Conservation (phyloP, 306 rosid genomes). For the Pterocarpus macrocarpus region DNA sequence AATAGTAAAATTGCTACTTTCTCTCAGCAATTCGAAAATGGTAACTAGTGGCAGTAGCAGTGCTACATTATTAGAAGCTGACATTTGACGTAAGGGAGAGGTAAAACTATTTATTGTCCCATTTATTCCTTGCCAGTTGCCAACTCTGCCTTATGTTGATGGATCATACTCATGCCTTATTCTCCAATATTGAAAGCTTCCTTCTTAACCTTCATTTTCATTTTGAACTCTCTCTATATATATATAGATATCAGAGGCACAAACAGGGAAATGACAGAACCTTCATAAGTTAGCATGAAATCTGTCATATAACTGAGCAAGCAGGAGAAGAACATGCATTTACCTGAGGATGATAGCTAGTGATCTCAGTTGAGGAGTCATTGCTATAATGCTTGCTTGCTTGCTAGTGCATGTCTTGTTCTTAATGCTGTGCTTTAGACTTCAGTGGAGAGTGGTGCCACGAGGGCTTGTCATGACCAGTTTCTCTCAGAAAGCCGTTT, state of each 20-base stretch:
- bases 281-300: neutral
- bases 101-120: constrained; percentile 34
- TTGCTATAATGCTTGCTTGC: neutral
- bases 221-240: too few relatives aligned
- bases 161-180: constrained; percentile 20
- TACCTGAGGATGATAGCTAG: too few relatives aligned
- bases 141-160: constrained; percentile 9
- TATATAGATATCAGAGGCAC: neutral
- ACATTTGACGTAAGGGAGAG: constrained; percentile 12
- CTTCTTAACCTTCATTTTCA: neutral
- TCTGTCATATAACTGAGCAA: neutral
- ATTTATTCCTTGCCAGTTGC: constrained; percentile 37
- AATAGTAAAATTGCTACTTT: constrained; percentile 13
- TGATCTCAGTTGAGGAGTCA: neutral
- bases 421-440: neutral
- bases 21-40: constrained; percentile 6
- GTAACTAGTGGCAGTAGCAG: neutral
- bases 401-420: constrained; percentile 12
- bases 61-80: constrained; percentile 2
- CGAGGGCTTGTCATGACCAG: neutral
- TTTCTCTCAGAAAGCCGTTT: constrained; percentile 1
- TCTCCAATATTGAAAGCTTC: constrained; percentile 1
- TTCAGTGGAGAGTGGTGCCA: neutral
- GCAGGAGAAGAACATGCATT: neutral
- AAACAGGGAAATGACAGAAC: neutral